Conservation (phyloP, 305 asterid genomes). For the Fraxinus greggii region DNA sequence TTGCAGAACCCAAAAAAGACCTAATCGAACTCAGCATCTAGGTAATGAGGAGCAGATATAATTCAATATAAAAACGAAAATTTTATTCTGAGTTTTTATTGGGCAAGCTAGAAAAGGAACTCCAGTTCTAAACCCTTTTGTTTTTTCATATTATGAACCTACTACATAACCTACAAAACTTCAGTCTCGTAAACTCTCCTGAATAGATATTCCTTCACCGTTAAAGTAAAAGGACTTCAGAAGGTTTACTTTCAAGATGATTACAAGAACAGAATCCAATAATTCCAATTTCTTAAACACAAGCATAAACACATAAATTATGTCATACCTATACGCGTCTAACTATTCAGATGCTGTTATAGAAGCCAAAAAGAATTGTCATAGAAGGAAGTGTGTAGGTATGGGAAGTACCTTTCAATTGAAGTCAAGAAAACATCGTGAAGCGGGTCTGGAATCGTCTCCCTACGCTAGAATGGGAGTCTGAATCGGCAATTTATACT, state of each 20-base stretch:
- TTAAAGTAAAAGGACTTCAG: not conserved
- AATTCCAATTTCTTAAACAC: not conserved
- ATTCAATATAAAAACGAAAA: not conserved
- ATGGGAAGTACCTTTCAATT: not conserved
- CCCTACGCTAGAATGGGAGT: not conserved
- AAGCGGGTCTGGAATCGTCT: not conserved
- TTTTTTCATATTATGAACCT: not conserved
- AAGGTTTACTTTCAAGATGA: not conserved
- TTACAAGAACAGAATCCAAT: not conserved
- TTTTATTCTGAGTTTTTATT: not conserved
- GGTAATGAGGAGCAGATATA: not conserved
- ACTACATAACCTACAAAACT: not conserved
- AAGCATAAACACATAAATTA: not conserved
- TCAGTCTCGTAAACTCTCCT: not conserved
- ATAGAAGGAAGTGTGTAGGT: not conserved
- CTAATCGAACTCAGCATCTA: not conserved
- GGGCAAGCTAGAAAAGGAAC: not conserved
- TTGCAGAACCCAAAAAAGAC: not conserved
- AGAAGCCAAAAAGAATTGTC: not conserved
- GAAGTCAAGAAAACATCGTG: not conserved
- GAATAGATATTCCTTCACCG: not conserved
- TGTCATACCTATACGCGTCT: not conserved
- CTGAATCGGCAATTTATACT: not conserved
- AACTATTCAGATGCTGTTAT: not conserved
- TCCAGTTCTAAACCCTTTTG: not conserved